phyloP scores from a whole-genome alignment of 768 basidiomycete genomes.

The Suillus subalutaceus region DNA sequence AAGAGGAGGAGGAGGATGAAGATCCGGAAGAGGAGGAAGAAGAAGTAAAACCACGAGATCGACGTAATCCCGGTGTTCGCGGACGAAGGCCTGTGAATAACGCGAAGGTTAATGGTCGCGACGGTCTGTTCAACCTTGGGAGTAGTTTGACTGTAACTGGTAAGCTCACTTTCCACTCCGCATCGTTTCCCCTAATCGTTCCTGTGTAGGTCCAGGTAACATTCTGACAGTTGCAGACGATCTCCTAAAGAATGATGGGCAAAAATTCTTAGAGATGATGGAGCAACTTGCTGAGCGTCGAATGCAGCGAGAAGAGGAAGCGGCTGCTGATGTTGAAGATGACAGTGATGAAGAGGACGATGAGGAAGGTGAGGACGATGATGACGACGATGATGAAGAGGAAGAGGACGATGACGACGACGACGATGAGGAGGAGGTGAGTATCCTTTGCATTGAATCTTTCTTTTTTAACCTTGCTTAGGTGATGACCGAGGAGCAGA shows the following conservation, averaged over 20 bases:
- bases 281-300: slow-evolving; percentile 95
- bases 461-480: slow-evolving; percentile 29
- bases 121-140: slow-evolving; percentile 80
- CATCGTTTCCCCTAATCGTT: slow-evolving; percentile 13
- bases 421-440: slow-evolving; percentile 52
- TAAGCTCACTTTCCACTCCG: slow-evolving; percentile 36
- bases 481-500: slow-evolving; percentile 93
- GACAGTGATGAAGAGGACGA: slow-evolving; percentile 66
- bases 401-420: slow-evolving; percentile 52
- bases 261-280: slow-evolving; percentile 99
- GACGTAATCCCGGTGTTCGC: slow-evolving; percentile 36
- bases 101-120: slow-evolving; percentile 50
- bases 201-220: slow-evolving; percentile 73
- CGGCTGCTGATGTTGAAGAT: slow-evolving; percentile 60
- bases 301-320: slow-evolving; percentile 86
- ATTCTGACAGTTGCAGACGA: slow-evolving; percentile 99
- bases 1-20: slow-evolving; percentile 72
- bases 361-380: slow-evolving; percentile 60
- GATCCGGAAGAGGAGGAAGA: slow-evolving; percentile 63
- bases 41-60: slow-evolving; percentile 48
- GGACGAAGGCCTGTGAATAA: slow-evolving; percentile 46
- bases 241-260: slow-evolving; percentile 96
- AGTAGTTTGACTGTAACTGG: slow-evolving; percentile 83
- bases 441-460: slow-evolving; percentile 19
- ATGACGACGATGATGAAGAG: slow-evolving; percentile 68